Base-by-base conservation (phyloP, 2,329 filamentous ascomycete genomes). In the Verticillium alfalfae region DNA sequence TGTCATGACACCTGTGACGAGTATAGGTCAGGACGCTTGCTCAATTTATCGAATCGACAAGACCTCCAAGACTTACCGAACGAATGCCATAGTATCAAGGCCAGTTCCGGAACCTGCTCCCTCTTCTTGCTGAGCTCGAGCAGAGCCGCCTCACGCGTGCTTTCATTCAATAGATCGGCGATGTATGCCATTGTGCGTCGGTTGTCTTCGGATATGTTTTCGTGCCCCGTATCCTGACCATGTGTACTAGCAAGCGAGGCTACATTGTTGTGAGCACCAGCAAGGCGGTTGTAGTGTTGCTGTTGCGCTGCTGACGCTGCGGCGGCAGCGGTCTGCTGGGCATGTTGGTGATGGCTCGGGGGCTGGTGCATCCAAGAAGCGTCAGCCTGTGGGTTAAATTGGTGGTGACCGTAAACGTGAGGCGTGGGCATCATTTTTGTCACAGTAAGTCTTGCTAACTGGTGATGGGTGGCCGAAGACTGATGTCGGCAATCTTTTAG, bases 81-180 rank as follows among this genome's bases (percentile, higher is more conserved):
- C 3, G 94, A 98, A 76, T 99, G 95, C 95, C 95, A 99, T 65
- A 99, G 82, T 64, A 99, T 97, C 70, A 99, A 81, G 56, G 95
- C 95, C 63, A 99, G 82, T 79, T 99, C 95, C 0, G 95, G 94
- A 16, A 99, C 95, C 77, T 98, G 95, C 78, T 99, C 95, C 62
- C 95, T 84, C 84, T 99, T 99, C 83, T 99, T 99, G 79, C 94
- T 98, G 59, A 99, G 84, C 76, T 99, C 95, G 71, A 99, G 84
- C 60, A 99, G 83, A 58, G 95, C 95, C 5, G 92, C 89, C 79
- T 98, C 95, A 65, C 95, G 86, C 34, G 93, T 93, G 69, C 84
- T 88, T 66, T 93, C 91, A 74, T 93, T 94, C 72, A 98, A 84
- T 62, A 97, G 83, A 74, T 97, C 93, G 60, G 93, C 92, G 66